Conservation (phyloP, 257 asterid genomes). For the Primulina huaijiensis region DNA sequence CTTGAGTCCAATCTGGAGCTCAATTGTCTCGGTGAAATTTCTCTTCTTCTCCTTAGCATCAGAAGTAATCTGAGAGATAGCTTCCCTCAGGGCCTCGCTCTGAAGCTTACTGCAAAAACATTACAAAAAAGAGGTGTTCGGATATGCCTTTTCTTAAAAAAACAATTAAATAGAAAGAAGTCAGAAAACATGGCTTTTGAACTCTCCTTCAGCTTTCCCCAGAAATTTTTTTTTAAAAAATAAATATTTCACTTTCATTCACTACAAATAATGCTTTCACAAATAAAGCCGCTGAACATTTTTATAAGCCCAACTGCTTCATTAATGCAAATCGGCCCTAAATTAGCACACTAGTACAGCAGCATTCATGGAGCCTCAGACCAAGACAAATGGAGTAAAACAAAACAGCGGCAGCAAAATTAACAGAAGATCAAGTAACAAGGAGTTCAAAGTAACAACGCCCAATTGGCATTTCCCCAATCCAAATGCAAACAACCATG, state of each 20-base stretch:
- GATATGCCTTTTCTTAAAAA: background rate
- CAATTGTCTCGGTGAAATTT: slow-evolving; percentile 12
- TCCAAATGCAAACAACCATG: background rate
- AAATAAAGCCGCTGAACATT: background rate
- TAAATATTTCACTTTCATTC: too few species aligned
- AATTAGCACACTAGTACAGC: too few species aligned
- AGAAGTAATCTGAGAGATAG: slow-evolving; percentile 17
- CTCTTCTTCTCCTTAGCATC: slow-evolving; percentile 24
- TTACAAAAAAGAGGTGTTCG: too few species aligned
- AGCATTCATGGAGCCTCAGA: too few species aligned
- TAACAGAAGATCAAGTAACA: too few species aligned
- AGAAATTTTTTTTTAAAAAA: too few species aligned
- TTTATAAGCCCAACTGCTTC: background rate
- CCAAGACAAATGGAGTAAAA: too few species aligned
- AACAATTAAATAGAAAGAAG: too few species aligned
- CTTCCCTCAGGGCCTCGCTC: slow-evolving; percentile 31
- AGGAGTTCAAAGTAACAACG: too few species aligned
- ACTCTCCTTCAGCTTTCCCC: background rate
- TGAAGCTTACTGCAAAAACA: slow-evolving; percentile 25
- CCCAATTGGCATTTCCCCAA: too few species aligned
- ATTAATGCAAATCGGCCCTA: too few species aligned
- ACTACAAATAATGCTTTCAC: background rate
- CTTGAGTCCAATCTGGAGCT: slow-evolving; percentile 15
- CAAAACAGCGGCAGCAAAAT: too few species aligned
- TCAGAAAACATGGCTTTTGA: background rate